These are phyloP conservation scores for Glycine latifolia DNA, from an alignment of 306 rosid species.

Conservation along the genomic window DNA sequence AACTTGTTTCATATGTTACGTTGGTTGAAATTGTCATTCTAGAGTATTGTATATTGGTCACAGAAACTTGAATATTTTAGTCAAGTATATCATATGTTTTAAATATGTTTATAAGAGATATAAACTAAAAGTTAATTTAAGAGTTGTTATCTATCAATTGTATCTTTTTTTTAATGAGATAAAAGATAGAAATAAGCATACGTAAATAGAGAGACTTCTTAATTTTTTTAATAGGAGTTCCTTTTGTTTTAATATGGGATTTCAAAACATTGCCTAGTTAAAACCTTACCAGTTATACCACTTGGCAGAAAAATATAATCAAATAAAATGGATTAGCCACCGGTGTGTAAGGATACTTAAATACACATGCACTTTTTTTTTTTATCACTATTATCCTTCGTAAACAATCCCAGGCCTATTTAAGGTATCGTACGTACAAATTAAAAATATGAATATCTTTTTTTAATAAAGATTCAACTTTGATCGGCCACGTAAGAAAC, in stretches of 20 bases:
- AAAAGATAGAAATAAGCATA: background rate
- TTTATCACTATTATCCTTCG: no score
- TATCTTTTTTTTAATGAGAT: background rate
- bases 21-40: background rate
- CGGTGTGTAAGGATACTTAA: constrained; percentile 9
- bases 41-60: background rate
- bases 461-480: no score
- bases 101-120: background rate
- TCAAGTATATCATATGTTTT: background rate
- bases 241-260: background rate
- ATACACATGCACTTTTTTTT: background rate
- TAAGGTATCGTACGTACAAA: no score
- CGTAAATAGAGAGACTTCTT: background rate
- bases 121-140: background rate
- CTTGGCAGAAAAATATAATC: background rate
- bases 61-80: background rate
- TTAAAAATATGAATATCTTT: no score
- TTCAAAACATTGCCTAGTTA: background rate
- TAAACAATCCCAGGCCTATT: no score
- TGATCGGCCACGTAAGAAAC: no score
- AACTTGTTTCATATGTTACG: background rate
- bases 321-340: constrained; percentile 6
- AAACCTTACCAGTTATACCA: background rate
- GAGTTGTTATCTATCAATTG: constrained; percentile 5
- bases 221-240: background rate